Evolutionary conservation across 192 early-diverging fungal species (phyloP), one percentile per base, ranked within the genome.

Genomic region (Coemansia sp.): DNA sequence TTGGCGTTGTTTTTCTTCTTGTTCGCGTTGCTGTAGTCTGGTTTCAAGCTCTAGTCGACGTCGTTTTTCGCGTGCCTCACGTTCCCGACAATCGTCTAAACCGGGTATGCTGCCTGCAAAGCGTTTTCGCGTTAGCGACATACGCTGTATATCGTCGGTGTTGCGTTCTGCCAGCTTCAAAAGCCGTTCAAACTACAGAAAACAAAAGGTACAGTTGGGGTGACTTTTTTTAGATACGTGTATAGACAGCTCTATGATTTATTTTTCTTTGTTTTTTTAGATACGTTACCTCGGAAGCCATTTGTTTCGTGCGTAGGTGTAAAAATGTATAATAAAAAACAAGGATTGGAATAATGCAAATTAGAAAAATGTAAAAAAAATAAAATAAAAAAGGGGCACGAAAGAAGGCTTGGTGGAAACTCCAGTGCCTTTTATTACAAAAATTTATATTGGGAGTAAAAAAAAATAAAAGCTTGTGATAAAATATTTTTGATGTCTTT

Each of bases 111-210:
- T 17, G 34, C 60, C 57, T 20, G 28, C 33, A 1, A 64, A 61
- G 16, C 69, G 75, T 62, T 77, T 75, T n/a, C 67, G 67, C 33
- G 68, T 65, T 28, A 63, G 38, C 17, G 73, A 48, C 17, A 48
- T 56, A 11, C 67, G 78, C 73, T 81, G 68, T 20, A 81, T 71
- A 55, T 71, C 78, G n/a, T 60, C 48, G 4, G 72, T 81, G 55
- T 75, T 81, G 52, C 75, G 73, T 49, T 81, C 78, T 5, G 78
- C 78, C 56, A 81, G 56, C 48, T 73, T 73, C 78, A 81, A 62
- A 22, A 81, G 78, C 69, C 45, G 60, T 11, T 81, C 78, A 69
- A 81, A 81, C 72, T 80, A 78, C 58, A 65, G 17, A 18, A 16
- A 34, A 25, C 28, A 11, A 28, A 48, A 48, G 12, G 14, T 14